Percentiles rank a stretch among this genome's conserved stretches.
These are phyloP conservation scores for Stylosanthes scabra DNA, from an alignment of 331 rosid species.

Conservation along the genomic window DNA sequence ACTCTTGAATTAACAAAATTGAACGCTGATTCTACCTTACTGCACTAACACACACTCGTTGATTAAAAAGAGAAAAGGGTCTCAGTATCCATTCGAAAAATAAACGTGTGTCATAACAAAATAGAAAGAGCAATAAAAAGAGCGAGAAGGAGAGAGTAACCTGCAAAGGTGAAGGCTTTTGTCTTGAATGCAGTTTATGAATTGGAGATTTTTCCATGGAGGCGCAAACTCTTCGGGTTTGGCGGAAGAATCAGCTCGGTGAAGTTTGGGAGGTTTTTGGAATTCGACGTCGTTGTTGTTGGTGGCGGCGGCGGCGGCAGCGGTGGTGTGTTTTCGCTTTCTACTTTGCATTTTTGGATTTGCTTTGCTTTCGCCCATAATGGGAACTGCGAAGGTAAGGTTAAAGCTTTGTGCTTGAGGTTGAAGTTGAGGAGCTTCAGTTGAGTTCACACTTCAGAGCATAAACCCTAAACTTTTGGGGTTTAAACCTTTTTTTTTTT, in stretches of 20 bases:
- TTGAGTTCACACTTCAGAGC: too few species aligned
- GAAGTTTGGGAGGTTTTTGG: constrained; percentile 48
- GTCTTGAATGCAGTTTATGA: constrained; percentile 67
- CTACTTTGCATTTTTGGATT: constrained; percentile 29
- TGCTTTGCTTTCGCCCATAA: constrained; percentile 46
- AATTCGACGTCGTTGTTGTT: constrained; percentile 3
- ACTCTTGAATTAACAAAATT: constrained; percentile 57
- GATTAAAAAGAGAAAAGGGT: neutral
- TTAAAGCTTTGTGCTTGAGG: constrained; percentile 8
- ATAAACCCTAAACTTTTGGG: neutral
- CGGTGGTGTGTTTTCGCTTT: constrained; percentile 57
- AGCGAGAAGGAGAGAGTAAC: constrained; percentile 42
- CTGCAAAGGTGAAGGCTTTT: constrained; percentile 59
- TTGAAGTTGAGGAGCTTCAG: neutral
- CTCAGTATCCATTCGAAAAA: constrained; percentile 1
- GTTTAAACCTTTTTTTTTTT: too few species aligned
- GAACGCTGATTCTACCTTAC: constrained; percentile 78
- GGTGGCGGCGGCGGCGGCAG: neutral
- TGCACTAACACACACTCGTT: constrained; percentile 53
- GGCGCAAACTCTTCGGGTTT: constrained; percentile 38
- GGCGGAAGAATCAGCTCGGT: constrained; percentile 35
- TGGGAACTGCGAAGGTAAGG: neutral
- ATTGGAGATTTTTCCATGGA: constrained; percentile 73
- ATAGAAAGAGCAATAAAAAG: neutral
- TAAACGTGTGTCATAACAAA: neutral